phyloP scores from a whole-genome alignment of 176 grass and related monocot species.

The Eragrostis curvula region DNA sequence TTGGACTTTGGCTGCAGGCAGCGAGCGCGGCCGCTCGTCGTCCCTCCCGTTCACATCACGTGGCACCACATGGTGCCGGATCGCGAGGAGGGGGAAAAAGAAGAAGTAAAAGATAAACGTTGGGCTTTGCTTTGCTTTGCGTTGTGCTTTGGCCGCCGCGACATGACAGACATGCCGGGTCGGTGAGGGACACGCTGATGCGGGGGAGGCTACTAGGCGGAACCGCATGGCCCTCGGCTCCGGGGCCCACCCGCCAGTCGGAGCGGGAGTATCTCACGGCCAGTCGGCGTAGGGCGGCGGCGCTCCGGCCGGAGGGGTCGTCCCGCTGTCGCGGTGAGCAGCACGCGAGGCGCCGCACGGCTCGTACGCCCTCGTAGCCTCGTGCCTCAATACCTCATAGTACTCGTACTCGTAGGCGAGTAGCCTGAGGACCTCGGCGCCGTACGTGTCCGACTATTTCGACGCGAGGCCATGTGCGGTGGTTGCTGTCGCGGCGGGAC shows the following conservation, averaged over 20 bases:
- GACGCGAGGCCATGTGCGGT: background rate
- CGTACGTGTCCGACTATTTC: background rate
- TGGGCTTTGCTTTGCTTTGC: background rate
- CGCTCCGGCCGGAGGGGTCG: too few species aligned
- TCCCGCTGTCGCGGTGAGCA: too few species aligned
- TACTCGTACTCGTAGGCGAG: background rate
- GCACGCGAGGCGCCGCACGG: too few species aligned
- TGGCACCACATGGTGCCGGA: background rate
- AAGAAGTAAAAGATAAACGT: background rate
- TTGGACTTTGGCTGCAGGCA: background rate
- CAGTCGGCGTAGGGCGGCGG: too few species aligned
- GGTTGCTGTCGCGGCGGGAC: background rate
- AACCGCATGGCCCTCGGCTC: background rate
- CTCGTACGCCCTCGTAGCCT: too few species aligned
- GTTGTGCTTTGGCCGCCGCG: slow-evolving; percentile 26
- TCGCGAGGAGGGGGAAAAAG: background rate
- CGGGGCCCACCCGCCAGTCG: background rate
- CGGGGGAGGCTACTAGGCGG: background rate
- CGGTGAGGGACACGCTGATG: slow-evolving; percentile 47
- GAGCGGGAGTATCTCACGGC: background rate
- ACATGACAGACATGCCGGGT: slow-evolving; percentile 41
- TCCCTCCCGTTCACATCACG: background rate
- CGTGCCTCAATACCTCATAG: background rate
- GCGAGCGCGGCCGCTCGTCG: background rate
- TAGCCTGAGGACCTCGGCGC: too few species aligned